Conservation (phyloP, 1,139 yeast species). For the Zygosaccharomyces pseudobailii region DNA sequence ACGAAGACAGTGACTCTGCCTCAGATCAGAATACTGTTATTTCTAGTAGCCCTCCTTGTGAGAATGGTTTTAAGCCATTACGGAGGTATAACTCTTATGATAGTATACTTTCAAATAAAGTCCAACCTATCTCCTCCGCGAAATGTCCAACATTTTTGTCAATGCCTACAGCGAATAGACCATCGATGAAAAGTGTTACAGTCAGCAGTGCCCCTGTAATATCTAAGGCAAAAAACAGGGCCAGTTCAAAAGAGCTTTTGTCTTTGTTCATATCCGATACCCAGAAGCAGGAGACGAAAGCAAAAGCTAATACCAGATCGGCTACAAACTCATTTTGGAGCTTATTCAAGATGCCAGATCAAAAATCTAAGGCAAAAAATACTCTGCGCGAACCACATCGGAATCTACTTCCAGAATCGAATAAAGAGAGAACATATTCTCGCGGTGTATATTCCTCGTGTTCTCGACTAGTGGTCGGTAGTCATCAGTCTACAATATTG, state of each 20-base stretch:
- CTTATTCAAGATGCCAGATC: neutral
- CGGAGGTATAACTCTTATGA: conserved; percentile 38
- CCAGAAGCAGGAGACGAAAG: neutral
- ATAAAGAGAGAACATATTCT: neutral
- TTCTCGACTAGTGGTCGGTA: neutral
- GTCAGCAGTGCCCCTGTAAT: conserved; percentile 19
- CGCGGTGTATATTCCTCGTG: conserved; percentile 1
- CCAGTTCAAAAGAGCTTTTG: conserved; percentile 21
- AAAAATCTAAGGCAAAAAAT: neutral
- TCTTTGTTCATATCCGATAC: conserved; percentile 15
- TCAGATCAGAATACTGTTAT: conserved; percentile 34
- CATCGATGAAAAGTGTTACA: conserved; percentile 15
- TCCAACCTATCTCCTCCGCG: conserved; percentile 11
- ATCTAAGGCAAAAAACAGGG: conserved; percentile 9
- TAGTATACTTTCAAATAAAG: conserved; percentile 33
- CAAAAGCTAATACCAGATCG: neutral
- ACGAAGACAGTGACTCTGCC: conserved; percentile 18
- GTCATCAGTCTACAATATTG: neutral
- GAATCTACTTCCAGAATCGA: neutral
- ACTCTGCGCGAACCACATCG: neutral
- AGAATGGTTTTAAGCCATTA: conserved; percentile 23
- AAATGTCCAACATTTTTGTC: conserved; percentile 5
- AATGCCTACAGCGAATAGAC: conserved; percentile 6
- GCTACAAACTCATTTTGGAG: neutral
- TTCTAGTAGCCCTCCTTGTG: conserved; percentile 12